phyloP scores from a whole-genome alignment of 208 protist genomes.

The Trypanosoma platydactyli region DNA sequence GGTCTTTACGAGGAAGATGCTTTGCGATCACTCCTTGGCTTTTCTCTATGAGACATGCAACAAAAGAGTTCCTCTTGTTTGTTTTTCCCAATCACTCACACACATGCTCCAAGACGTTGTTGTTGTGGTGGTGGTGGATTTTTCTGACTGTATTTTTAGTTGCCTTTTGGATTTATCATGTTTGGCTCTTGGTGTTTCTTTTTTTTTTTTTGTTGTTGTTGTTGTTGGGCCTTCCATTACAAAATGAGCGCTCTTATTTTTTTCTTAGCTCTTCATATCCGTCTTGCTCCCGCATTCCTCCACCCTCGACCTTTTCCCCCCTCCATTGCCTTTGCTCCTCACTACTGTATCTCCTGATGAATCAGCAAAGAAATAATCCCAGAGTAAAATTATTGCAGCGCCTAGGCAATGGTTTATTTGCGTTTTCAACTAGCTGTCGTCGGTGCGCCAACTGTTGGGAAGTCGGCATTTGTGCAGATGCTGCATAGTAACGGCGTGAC shows the following conservation, averaged over 20 bases:
- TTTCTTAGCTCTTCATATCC: neutral
- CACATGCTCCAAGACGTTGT: too few species aligned
- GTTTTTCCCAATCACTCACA: too few species aligned
- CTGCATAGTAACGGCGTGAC: slow-evolving; percentile 82
- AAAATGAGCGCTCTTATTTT: neutral
- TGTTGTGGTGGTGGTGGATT: neutral
- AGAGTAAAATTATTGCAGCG: neutral
- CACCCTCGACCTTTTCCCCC: too few species aligned
- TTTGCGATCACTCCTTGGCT: slow-evolving; percentile 64
- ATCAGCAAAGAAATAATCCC: too few species aligned
- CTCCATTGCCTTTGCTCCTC: too few species aligned
- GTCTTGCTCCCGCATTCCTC: too few species aligned
- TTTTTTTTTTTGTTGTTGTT: neutral
- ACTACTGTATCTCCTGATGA: too few species aligned
- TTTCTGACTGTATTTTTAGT: slow-evolving; percentile 5
- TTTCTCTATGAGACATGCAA: slow-evolving; percentile 24
- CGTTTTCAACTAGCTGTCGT: slow-evolving; percentile 85
- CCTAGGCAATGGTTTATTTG: slow-evolving; percentile 81
- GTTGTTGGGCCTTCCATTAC: neutral
- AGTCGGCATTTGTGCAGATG: slow-evolving; percentile 91
- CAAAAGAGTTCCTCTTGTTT: neutral
- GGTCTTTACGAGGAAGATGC: slow-evolving; percentile 26
- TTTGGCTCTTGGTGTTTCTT: neutral
- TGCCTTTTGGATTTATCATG: too few species aligned
- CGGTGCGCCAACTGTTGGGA: slow-evolving; percentile 88